Base-by-base conservation (phyloP, 768 basidiomycete species). In the Panellus pusillus region DNA sequence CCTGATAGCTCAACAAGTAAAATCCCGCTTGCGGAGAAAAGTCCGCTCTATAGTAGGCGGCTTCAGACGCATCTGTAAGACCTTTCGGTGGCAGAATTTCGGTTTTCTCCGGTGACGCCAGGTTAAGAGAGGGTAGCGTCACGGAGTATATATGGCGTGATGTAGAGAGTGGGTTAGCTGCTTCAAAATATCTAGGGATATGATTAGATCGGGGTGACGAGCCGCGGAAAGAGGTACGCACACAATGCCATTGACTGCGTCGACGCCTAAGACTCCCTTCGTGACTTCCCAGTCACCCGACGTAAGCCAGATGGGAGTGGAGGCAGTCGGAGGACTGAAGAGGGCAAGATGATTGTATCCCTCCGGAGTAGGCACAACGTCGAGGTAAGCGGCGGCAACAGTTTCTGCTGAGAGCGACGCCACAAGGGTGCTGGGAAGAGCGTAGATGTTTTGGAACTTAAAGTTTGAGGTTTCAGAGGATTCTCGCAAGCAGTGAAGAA, bases 261-360 rank as follows among this genome's bases (percentile, higher is more conserved):
- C 89, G 27, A 98, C 81, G 5, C 81, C 89, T 52, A 79, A 73
- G 58, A 97, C 86, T 8, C 79, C 79, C 11, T 78, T 79, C 3
- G 85, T 85, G 6, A 98, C 92, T 69, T 99, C 96, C 94, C 94
- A 97, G 15, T 82, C 66, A 1, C 96, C 96, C 2, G 78, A 77
- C 1, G 96, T 98, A 36, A 99, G 74, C 75, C 92, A 99, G 31
- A 72, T 79, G 2, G 95, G 93, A 1, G 76, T 81, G 27, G 75
- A 70, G 15, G 87, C 78, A 55, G 78, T 80, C 3, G 88, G 83
- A 6, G 93, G 87, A 59, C 81, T 86, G 75, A 95, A 99, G 29
- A 94, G 79, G 0, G 96, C 97, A 63, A 99, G 85, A 66, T 98
- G 96, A 61, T 91, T 87, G 74, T 79, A 98, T 0, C 97, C 97